Conservation (phyloP, 2,329 filamentous ascomycete genomes). For the Hymenotorrendiella dingleyae region DNA sequence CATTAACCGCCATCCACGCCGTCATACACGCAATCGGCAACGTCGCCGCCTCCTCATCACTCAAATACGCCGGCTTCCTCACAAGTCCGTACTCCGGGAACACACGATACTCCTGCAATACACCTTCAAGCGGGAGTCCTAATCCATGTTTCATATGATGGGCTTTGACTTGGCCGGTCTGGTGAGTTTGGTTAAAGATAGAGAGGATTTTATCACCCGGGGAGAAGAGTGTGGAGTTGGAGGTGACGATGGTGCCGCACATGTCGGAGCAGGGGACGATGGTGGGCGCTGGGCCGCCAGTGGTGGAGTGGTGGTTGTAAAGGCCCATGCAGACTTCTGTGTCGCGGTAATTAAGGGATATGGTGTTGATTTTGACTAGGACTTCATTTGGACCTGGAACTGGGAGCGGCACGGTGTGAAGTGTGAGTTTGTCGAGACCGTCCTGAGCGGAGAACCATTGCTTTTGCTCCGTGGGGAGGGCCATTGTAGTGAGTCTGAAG, state of each 20-base stretch:
- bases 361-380: constrained; percentile 26
- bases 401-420: constrained; percentile 40
- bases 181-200: constrained; percentile 53
- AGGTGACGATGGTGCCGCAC: constrained; percentile 55
- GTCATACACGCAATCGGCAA: constrained; percentile 57
- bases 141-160: constrained; percentile 43
- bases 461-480: constrained; percentile 27
- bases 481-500: constrained; percentile 12
- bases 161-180: constrained; percentile 20
- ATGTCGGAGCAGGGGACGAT: constrained; percentile 63
- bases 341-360: constrained; percentile 27
- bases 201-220: constrained; percentile 60
- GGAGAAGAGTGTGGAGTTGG: constrained; percentile 40
- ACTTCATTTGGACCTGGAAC: constrained; percentile 43
- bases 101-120: constrained; percentile 52
- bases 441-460: constrained; percentile 52
- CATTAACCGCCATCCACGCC: constrained; percentile 61
- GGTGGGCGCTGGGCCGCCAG: constrained; percentile 30
- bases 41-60: constrained; percentile 52
- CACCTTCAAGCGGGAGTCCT: constrained; percentile 58
- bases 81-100: constrained; percentile 53
- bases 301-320: constrained; percentile 59
- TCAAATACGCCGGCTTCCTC: constrained; percentile 48
- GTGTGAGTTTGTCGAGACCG: constrained; percentile 48
- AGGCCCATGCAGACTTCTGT: constrained; percentile 30